Percentiles rank a stretch among this genome's conserved stretches.
These are phyloP conservation scores for Colletotrichum higginsianum DNA, from an alignment of 2,329 filamentous ascomycete genomes.

Conservation along the genomic window DNA sequence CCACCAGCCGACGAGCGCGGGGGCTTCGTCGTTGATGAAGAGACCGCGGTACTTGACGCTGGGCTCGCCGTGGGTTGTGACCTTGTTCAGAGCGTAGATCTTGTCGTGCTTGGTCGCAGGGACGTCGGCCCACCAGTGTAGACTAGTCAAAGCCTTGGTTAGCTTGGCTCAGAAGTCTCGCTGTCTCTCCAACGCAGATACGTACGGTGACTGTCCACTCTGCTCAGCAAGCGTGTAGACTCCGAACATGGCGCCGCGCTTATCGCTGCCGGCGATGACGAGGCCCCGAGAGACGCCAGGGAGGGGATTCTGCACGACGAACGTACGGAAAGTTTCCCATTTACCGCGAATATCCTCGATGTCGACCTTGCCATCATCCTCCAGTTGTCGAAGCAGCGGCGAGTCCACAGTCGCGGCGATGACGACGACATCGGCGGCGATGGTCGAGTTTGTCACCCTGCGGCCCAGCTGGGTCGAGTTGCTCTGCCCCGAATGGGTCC, in stretches of 20 bases:
- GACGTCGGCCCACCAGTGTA: conserved; percentile 75
- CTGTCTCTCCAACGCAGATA: not conserved
- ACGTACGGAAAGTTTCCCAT: conserved; percentile 70
- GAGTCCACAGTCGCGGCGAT: conserved; percentile 42
- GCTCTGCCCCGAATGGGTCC: conserved; percentile 8
- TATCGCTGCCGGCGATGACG: conserved; percentile 71
- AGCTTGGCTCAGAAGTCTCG: not conserved
- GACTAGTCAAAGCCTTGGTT: conserved; percentile 48
- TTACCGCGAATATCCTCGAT: conserved; percentile 54
- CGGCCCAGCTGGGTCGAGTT: not conserved
- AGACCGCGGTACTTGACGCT: conserved; percentile 73
- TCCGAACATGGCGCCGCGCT: conserved; percentile 72
- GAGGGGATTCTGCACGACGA: conserved; percentile 62
- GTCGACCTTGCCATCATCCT: conserved; percentile 44
- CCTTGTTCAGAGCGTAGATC: conserved; percentile 62
- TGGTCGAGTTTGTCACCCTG: not conserved
- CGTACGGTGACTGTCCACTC: conserved; percentile 70
- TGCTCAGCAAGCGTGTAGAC: conserved; percentile 73
- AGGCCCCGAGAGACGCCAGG: conserved; percentile 60
- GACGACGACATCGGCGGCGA: conserved; percentile 1
- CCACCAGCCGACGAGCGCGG: conserved; percentile 45
- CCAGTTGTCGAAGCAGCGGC: conserved; percentile 42
- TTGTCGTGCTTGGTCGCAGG: conserved; percentile 60
- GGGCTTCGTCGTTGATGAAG: conserved; percentile 71
- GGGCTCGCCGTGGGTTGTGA: conserved; percentile 61